Evolutionary conservation across 75 land plant genomes (phyloP).

Genomic region (Cunninghamia lanceolata): DNA sequence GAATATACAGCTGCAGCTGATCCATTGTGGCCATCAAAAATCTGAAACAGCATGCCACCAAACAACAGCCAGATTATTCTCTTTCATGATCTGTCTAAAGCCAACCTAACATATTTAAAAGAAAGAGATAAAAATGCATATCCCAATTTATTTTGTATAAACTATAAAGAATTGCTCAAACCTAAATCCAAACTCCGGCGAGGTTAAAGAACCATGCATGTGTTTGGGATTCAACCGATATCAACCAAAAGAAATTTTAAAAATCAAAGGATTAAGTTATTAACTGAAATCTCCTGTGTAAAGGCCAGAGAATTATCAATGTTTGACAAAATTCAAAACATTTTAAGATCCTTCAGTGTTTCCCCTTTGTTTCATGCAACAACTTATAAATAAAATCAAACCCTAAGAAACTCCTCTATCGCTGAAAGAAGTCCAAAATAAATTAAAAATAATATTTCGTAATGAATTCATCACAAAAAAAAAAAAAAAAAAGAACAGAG

Average conservation of each 20-base stretch:
- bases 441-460: background rate
- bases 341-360: background rate
- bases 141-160: background rate
- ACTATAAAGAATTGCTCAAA: background rate
- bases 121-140: background rate
- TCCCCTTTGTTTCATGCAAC: background rate
- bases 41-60: conserved; percentile 34
- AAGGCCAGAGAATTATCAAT: too few relatives aligned
- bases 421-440: background rate
- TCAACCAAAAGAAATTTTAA: background rate
- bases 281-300: background rate
- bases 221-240: background rate
- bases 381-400: background rate
- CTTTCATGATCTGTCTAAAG: background rate
- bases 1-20: conserved; percentile 90
- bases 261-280: background rate
- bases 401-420: background rate
- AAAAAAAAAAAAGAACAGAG: background rate
- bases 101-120: background rate
- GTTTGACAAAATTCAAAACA: background rate
- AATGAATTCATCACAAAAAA: background rate
- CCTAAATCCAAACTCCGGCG: background rate
- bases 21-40: conserved; percentile 99
- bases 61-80: background rate
- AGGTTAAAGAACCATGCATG: background rate